Conservation (phyloP, 495 filamentous ascomycete genomes). For the Talaromyces adpressus region DNA sequence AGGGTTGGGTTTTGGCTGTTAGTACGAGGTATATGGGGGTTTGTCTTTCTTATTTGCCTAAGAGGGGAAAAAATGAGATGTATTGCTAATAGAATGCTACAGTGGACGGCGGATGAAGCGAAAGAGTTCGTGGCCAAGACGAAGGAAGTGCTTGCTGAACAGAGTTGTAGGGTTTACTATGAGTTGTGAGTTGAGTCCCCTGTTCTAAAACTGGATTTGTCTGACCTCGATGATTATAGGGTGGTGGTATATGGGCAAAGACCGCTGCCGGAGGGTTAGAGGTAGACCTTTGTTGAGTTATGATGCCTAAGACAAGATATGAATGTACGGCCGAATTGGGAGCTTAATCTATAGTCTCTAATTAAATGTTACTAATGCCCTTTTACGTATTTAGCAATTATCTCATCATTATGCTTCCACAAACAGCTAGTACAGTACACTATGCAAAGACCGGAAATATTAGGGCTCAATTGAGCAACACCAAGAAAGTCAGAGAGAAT, state of each 20-base stretch:
- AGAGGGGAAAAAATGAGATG: no score
- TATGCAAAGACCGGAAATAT: neutral
- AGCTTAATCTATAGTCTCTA: neutral
- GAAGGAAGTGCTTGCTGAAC: neutral
- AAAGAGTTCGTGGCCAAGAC: neutral
- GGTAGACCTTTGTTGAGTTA: neutral
- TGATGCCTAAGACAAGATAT: neutral
- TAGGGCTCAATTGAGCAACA: neutral
- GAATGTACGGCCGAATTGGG: neutral
- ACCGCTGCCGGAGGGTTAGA: neutral
- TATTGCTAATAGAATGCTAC: neutral
- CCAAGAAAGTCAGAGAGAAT: neutral
- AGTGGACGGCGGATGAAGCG: slow-evolving; percentile 6
- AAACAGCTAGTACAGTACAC: neutral
- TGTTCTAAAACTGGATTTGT: neutral
- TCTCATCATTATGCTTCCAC: neutral
- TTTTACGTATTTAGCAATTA: no score
- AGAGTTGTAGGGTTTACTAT: slow-evolving; percentile 1
- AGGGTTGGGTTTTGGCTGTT: slow-evolving; percentile 1
- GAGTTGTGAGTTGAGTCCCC: neutral
- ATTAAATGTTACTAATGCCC: neutral
- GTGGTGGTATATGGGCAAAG: neutral
- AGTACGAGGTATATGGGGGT: slow-evolving; percentile 2
- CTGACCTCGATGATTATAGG: neutral
- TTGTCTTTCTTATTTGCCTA: no score